phyloP scores from a whole-genome alignment of 2,329 filamentous ascomycete species.

The Stagonosporopsis tanaceti region DNA sequence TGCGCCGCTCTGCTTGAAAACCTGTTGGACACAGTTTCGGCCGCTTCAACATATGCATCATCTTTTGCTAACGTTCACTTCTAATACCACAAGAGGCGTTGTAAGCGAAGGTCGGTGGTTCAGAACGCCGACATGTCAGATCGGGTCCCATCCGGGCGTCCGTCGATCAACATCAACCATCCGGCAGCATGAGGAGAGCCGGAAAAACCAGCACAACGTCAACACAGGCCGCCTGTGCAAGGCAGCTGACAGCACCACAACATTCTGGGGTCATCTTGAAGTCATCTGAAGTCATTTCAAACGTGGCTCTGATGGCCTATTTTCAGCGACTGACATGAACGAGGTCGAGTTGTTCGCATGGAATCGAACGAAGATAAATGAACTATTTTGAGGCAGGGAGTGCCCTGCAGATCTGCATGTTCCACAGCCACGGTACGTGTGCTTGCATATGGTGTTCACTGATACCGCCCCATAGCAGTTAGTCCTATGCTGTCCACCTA shows the following conservation, averaged over 20 bases:
- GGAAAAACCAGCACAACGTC: slow-evolving; percentile 17
- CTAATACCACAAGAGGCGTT: background rate
- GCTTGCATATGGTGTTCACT: slow-evolving; percentile 11
- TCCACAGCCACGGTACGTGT: slow-evolving; percentile 10
- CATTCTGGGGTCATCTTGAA: slow-evolving; percentile 6
- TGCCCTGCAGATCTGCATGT: slow-evolving; percentile 10
- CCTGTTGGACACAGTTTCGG: background rate
- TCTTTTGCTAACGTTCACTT: slow-evolving; percentile 6
- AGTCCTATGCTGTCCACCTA: slow-evolving; percentile 8
- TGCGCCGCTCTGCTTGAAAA: slow-evolving; percentile 8
- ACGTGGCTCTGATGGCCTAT: slow-evolving; percentile 17
- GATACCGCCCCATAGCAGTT: slow-evolving; percentile 5
- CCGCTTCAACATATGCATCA: slow-evolving; percentile 2
- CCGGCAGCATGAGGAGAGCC: slow-evolving; percentile 22
- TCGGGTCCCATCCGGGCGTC: slow-evolving; percentile 11
- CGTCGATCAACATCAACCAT: slow-evolving; percentile 18
- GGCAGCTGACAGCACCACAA: slow-evolving; percentile 9
- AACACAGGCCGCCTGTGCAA: slow-evolving; percentile 11
- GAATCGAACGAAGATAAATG: background rate
- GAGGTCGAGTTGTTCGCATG: background rate
- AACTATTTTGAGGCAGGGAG: background rate
- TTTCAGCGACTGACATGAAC: background rate
- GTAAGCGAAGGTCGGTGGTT: slow-evolving; percentile 11
- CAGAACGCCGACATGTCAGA: slow-evolving; percentile 12
- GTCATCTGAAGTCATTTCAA: slow-evolving; percentile 8